Evolutionary conservation across 441 rosid species (phyloP).

Genomic region (Pelargonium myrrhifolium): DNA sequence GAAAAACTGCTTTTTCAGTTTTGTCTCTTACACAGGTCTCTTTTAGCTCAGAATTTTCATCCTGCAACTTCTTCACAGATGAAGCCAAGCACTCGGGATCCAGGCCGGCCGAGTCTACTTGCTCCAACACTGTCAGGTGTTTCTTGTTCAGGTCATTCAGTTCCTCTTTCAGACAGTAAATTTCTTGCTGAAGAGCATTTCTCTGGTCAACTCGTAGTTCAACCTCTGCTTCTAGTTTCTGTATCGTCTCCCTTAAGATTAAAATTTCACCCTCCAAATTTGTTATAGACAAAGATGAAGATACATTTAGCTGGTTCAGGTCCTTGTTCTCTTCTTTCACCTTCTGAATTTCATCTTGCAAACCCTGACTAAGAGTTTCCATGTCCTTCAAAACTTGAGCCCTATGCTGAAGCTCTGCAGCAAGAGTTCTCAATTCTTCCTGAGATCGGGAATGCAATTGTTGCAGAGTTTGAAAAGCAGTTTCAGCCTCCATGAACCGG

Average conservation of each 20-base stretch:
- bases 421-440: conserved; percentile 74
- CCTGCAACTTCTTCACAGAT: conserved; percentile 56
- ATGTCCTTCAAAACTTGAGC: conserved; percentile 51
- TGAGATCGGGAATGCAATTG: conserved; percentile 87
- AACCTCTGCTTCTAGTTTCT: conserved; percentile 78
- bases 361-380: conserved; percentile 50
- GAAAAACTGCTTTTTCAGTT: conserved; percentile 45
- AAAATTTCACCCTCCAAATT: conserved; percentile 62
- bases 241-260: conserved; percentile 55
- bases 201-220: conserved; percentile 74
- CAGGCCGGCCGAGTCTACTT: conserved; percentile 64
- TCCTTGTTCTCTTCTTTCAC: conserved; percentile 48
- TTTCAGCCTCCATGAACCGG: conserved; percentile 83
- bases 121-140: conserved; percentile 48
- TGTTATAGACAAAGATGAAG: conserved; percentile 60
- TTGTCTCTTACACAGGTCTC: conserved; percentile 43
- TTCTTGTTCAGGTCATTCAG: conserved; percentile 57
- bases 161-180: conserved; percentile 88
- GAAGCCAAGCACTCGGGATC: conserved; percentile 48
- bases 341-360: conserved; percentile 50
- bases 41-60: conserved; percentile 49
- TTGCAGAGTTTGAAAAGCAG: conserved; percentile 90
- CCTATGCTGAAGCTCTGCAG: conserved; percentile 51
- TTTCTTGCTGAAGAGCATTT: conserved; percentile 93
- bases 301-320: conserved; percentile 55